phyloP scores from a whole-genome alignment of 2,329 filamentous ascomycete species.

The Mycosphaerella sp. region DNA sequence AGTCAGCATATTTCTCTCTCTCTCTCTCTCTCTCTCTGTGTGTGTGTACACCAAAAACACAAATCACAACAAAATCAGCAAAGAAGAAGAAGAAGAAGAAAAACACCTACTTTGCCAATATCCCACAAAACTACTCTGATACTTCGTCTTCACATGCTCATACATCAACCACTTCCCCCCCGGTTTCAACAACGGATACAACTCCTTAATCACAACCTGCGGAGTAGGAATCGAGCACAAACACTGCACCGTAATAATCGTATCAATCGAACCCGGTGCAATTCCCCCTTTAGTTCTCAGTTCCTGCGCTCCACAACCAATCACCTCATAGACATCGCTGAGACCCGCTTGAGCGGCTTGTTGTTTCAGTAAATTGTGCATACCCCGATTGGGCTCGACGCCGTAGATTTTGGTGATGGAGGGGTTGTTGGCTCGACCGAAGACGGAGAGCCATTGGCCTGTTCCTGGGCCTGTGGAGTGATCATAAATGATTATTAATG shows the following conservation, averaged over 20 bases:
- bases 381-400: conserved; percentile 56
- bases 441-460: conserved; percentile 56
- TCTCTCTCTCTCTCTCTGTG: too few relatives aligned
- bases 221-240: conserved; percentile 60
- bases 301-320: conserved; percentile 58
- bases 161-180: conserved; percentile 59
- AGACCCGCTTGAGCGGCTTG: conserved; percentile 50
- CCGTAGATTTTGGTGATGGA: conserved; percentile 49
- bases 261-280: conserved; percentile 49
- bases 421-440: conserved; percentile 33
- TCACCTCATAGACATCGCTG: conserved; percentile 53
- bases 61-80: background rate
- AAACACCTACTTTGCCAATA: conserved; percentile 34
- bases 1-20: background rate
- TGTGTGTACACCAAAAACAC: too few relatives aligned
- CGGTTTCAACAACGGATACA: conserved; percentile 55
- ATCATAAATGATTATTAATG: too few relatives aligned
- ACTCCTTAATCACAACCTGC: conserved; percentile 48
- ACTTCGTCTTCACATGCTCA: conserved; percentile 51
- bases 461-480: conserved; percentile 48
- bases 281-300: conserved; percentile 44
- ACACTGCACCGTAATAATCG: conserved; percentile 56
- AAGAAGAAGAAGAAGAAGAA: background rate
- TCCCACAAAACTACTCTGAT: conserved; percentile 29
- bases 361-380: conserved; percentile 45